These are phyloP conservation scores for Dysphania ambrosioides DNA, from an alignment of 148 eudicot species.

Conservation along the genomic window DNA sequence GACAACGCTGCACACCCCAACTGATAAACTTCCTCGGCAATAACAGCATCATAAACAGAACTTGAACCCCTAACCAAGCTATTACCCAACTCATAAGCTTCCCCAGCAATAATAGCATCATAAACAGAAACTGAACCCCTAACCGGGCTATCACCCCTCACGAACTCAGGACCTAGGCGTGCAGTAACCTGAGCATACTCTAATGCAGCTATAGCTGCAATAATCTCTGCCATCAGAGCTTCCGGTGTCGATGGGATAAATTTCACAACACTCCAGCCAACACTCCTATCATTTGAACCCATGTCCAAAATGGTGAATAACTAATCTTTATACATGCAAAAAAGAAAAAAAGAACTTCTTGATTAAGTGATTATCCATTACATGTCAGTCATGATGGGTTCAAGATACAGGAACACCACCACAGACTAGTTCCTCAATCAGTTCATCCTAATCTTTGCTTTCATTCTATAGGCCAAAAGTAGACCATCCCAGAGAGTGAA, in stretches of 20 bases:
- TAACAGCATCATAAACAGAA: slow-evolving; percentile 47
- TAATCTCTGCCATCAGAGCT: slow-evolving; percentile 64
- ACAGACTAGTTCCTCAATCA: too few species aligned
- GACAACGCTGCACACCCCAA: slow-evolving; percentile 60
- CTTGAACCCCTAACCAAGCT: too few species aligned
- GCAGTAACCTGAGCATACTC: slow-evolving; percentile 54
- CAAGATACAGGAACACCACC: too few species aligned
- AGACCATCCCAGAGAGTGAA: too few species aligned
- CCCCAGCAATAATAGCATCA: slow-evolving; percentile 59
- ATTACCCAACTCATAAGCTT: too few species aligned
- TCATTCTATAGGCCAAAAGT: too few species aligned
- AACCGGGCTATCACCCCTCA: slow-evolving; percentile 31
- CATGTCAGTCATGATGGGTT: too few species aligned
- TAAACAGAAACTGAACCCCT: slow-evolving; percentile 30
- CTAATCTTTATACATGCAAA: not conserved
- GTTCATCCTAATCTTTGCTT: too few species aligned
- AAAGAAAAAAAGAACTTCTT: too few species aligned
- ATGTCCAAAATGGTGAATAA: slow-evolving; percentile 23
- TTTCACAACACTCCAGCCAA: slow-evolving; percentile 60
- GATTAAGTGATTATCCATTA: not conserved
- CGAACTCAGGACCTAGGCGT: slow-evolving; percentile 33
- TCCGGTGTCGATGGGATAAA: slow-evolving; percentile 50
- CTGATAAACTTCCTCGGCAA: slow-evolving; percentile 72
- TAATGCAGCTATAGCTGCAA: slow-evolving; percentile 55
- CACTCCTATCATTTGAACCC: slow-evolving; percentile 42